phyloP scores from a whole-genome alignment of 129 eudicot genomes.

The Tagetes patula region DNA sequence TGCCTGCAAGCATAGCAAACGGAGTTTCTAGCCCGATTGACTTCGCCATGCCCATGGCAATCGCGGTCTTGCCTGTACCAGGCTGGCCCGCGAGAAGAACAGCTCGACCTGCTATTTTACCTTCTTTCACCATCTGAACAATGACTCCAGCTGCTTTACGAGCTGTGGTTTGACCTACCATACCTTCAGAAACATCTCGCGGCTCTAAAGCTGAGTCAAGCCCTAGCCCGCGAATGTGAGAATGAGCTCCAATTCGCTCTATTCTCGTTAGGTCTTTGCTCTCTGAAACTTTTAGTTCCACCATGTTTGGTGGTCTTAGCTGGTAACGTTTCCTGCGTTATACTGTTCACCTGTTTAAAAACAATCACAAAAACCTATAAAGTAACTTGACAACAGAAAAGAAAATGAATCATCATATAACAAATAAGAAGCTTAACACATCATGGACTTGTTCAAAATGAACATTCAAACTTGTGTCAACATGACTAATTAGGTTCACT shows the following conservation, averaged over 20 bases:
- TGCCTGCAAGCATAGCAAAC: conserved; percentile 83
- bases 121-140: conserved; percentile 91
- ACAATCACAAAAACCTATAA: too few species aligned
- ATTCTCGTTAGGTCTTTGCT: conserved; percentile 79
- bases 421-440: too few species aligned
- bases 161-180: conserved; percentile 81
- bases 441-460: too few species aligned
- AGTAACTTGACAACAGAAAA: too few species aligned
- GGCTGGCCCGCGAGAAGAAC: conserved; percentile 94
- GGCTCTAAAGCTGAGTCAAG: conserved; percentile 79
- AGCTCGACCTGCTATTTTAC: conserved; percentile 84
- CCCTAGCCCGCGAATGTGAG: conserved; percentile 94
- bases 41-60: conserved; percentile 98
- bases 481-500: too few species aligned
- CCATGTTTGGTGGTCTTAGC: conserved; percentile 38
- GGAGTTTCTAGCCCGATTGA: conserved; percentile 86
- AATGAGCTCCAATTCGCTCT: conserved; percentile 89
- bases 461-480: too few species aligned
- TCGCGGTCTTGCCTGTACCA: conserved; percentile 92
- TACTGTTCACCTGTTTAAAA: too few species aligned
- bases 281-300: conserved; percentile 84
- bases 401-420: too few species aligned
- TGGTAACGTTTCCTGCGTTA: background rate
- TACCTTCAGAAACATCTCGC: conserved; percentile 74
- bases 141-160: conserved; percentile 93